Conservation (phyloP, 2,329 filamentous ascomycete genomes). For the Calonectria pseudoreteaudii region DNA sequence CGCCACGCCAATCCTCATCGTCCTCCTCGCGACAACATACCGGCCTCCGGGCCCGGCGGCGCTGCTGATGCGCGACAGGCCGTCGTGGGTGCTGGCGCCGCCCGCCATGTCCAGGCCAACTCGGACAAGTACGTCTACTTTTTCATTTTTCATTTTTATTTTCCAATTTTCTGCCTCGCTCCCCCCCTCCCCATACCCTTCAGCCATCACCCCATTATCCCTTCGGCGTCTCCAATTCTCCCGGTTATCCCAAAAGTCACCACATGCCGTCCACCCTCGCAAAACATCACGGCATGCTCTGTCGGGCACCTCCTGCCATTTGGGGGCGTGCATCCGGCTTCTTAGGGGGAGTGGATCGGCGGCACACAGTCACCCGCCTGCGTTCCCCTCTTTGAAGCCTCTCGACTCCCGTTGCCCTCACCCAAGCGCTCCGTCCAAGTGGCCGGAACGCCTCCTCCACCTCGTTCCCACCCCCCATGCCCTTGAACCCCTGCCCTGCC, state of each 20-base stretch:
- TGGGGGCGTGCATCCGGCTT: constrained; percentile 10
- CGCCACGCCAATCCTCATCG: constrained; percentile 61
- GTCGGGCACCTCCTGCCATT: constrained; percentile 15
- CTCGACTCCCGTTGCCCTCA: constrained; percentile 28
- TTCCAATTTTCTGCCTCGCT: neutral
- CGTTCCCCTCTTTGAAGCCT: constrained; percentile 30
- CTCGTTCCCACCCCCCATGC: constrained; percentile 29
- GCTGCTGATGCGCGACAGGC: constrained; percentile 59
- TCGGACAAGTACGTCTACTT: constrained; percentile 66
- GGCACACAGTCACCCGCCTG: constrained; percentile 23
- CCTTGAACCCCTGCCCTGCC: constrained; percentile 27
- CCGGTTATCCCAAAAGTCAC: neutral
- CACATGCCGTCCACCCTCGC: neutral
- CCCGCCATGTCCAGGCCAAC: constrained; percentile 60
- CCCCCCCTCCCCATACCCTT: neutral
- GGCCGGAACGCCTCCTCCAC: constrained; percentile 29
- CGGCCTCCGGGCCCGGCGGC: constrained; percentile 62
- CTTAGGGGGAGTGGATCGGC: constrained; percentile 32
- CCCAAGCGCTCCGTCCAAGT: constrained; percentile 31
- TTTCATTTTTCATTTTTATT: constrained; percentile 19
- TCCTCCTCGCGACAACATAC: constrained; percentile 65
- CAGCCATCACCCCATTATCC: constrained; percentile 10
- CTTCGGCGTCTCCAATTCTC: neutral
- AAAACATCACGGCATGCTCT: constrained; percentile 22
- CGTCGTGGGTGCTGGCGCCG: constrained; percentile 54